Conservation (phyloP, 2,329 filamentous ascomycete species). For the Dryadomyces quercus-mongolicae region DNA sequence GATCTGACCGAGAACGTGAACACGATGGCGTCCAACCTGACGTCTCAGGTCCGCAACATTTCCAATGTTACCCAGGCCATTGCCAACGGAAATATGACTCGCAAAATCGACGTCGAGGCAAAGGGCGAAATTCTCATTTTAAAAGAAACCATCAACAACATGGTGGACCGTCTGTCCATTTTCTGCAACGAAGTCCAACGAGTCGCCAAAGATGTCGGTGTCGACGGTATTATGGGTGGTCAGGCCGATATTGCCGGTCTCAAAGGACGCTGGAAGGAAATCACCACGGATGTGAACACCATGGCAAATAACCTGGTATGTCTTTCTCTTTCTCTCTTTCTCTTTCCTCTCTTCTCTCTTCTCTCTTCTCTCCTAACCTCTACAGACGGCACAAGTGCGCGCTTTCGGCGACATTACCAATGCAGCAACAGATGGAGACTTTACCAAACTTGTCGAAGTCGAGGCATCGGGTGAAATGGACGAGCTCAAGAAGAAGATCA, state of each 20-base stretch:
- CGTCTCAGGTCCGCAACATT: conserved; percentile 74
- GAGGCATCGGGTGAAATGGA: conserved; percentile 99
- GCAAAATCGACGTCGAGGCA: conserved; percentile 89
- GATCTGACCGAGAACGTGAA: conserved; percentile 88
- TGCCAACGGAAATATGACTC: conserved; percentile 88
- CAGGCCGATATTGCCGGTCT: conserved; percentile 91
- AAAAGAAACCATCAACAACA: conserved; percentile 97
- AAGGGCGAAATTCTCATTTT: conserved; percentile 89
- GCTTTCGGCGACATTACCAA: conserved; percentile 99
- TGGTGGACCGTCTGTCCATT: conserved; percentile 89
- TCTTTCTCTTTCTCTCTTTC: conserved; percentile 1
- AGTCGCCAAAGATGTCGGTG: conserved; percentile 90
- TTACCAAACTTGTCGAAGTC: conserved; percentile 91
- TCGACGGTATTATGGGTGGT: conserved; percentile 96
- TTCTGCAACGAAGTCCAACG: conserved; percentile 95
- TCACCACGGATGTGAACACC: conserved; percentile 91
- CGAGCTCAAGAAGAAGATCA: conserved; percentile 97
- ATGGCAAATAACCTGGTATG: conserved; percentile 60
- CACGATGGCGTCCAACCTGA: conserved; percentile 59
- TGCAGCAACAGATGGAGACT: conserved; percentile 90
- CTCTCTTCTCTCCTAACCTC: conserved; percentile 14
- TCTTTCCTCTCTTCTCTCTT: neutral
- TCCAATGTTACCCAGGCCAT: conserved; percentile 92
- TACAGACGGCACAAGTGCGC: conserved; percentile 87
- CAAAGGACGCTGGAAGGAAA: conserved; percentile 94